A percentile compares a stretch with the other conserved stretches of the same genome.
These are phyloP conservation scores for Nepenthes mirabilis DNA, from an alignment of 148 eudicot species.

Conservation along the genomic window DNA sequence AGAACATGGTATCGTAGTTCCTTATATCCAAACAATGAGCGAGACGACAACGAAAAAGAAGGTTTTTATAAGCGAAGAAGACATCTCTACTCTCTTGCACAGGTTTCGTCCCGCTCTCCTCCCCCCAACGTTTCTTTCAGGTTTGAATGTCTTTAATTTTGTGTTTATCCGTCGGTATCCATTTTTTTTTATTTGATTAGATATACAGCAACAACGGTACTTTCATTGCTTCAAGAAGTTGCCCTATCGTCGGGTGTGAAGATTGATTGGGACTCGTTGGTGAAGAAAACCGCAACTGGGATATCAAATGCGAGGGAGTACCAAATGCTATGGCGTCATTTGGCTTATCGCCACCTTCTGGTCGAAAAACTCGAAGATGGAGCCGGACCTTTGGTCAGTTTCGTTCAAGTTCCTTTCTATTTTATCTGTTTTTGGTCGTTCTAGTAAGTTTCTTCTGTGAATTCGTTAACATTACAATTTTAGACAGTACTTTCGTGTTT, in stretches of 20 bases:
- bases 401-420: background rate
- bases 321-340: slow-evolving; percentile 87
- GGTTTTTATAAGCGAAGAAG: slow-evolving; percentile 37
- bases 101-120: slow-evolving; percentile 19
- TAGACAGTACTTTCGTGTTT: too few species aligned
- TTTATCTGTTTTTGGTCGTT: too few species aligned
- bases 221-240: slow-evolving; percentile 57
- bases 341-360: slow-evolving; percentile 56
- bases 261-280: slow-evolving; percentile 66
- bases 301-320: slow-evolving; percentile 59
- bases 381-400: slow-evolving; percentile 35
- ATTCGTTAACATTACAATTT: too few species aligned
- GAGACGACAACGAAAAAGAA: slow-evolving; percentile 35
- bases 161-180: background rate
- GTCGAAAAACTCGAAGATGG: slow-evolving; percentile 22
- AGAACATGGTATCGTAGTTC: background rate
- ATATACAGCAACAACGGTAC: slow-evolving; percentile 47
- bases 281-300: slow-evolving; percentile 56
- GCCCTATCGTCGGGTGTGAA: slow-evolving; percentile 31
- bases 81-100: slow-evolving; percentile 38
- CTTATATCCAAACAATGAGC: background rate
- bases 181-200: slow-evolving; percentile 18
- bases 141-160: background rate
- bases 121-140: background rate
- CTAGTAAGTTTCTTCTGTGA: too few species aligned